Percentiles rank a stretch among this genome's conserved stretches.
phyloP scores from a whole-genome alignment of 169 alveolate genomes.

The Eimeria acervulina region DNA sequence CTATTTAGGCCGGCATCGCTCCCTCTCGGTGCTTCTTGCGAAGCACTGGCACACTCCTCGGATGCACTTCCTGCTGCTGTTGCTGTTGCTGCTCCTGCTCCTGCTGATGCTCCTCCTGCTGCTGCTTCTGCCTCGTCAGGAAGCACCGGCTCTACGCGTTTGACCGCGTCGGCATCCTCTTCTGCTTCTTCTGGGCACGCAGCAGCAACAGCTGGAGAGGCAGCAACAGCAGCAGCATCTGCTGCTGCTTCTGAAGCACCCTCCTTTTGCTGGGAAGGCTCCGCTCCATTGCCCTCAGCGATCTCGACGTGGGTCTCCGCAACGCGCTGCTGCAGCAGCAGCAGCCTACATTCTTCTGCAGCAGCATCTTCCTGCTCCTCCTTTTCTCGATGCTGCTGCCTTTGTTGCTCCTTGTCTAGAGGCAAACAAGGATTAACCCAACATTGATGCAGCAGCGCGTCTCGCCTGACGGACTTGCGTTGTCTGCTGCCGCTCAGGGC shows the following conservation, averaged over 20 bases:
- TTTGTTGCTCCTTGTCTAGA: conserved; percentile 53
- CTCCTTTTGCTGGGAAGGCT: not conserved
- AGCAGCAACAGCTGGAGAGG: conserved; percentile 17
- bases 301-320: not conserved
- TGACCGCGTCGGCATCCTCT: not conserved
- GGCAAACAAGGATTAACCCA: conserved; percentile 50
- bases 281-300: not conserved
- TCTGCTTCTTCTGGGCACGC: not conserved
- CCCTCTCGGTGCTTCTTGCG: not conserved
- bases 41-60: not conserved
- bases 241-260: conserved; percentile 31
- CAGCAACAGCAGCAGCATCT: conserved; percentile 40
- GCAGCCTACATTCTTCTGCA: conserved; percentile 56
- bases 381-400: conserved; percentile 54
- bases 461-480: conserved; percentile 43
- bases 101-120: not conserved
- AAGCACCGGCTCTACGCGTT: not conserved
- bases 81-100: conserved; percentile 14
- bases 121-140: conserved; percentile 23
- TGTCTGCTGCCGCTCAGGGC: conserved; percentile 65
- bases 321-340: conserved; percentile 70
- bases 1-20: not conserved
- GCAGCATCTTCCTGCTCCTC: conserved; percentile 55
- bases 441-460: conserved; percentile 74
- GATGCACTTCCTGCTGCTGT: not conserved